Evolutionary conservation across 208 protist species (phyloP), one percentile per base, ranked within the genome.

Genomic region (Wallacemonas rigidus): DNA sequence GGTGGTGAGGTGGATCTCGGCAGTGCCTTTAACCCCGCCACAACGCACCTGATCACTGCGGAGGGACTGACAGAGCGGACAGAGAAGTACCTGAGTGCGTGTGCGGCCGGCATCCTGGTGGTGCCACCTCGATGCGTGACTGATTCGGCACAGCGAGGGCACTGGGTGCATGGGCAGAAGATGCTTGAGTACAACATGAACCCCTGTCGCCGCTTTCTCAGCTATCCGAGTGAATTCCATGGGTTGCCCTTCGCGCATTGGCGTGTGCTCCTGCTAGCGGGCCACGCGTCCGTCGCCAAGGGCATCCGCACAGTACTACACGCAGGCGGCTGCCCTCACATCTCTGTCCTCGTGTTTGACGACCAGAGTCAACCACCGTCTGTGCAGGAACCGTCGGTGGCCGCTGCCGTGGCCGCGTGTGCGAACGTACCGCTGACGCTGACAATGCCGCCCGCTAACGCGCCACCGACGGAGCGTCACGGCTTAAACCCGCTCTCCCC

Each of bases 1-100:
- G 86, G 86, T 65, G 71, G 76, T n/a, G 41, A 57, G 39, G 80
- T 92, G 17, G 85, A 91, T 45, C 69, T 73, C 26, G 70, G 77
- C 57, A 81, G 67, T 44, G 54, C 65, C 50, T 92, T 87, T 69
- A 80, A 74, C 41, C 73, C 67, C 17, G 39, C 57, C 14, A 81
- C 79, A 48, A 87, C 83, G 54, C 87, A 88, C 53, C 80, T 93
- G 9, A 70, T 95, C 26, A 81, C 77, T 36, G 82, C 81, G 12
- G 85, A 91, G 44, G 87, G 90, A 36, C 68, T 88, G 61, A 81
- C 84, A 2, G 87, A 95, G 80, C 81, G 90, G 9, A 95, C 87
- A 38, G 87, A 92, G 72, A 93, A 91, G 73, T 95, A 86, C 50
- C 67, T 95, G 38, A 77, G 87, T 40, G 81, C 81, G 35, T 95